Evolutionary conservation across 495 filamentous ascomycete genomes (phyloP), one percentile per base, ranked within the genome.

Genomic region (Xylaria intraflava): DNA sequence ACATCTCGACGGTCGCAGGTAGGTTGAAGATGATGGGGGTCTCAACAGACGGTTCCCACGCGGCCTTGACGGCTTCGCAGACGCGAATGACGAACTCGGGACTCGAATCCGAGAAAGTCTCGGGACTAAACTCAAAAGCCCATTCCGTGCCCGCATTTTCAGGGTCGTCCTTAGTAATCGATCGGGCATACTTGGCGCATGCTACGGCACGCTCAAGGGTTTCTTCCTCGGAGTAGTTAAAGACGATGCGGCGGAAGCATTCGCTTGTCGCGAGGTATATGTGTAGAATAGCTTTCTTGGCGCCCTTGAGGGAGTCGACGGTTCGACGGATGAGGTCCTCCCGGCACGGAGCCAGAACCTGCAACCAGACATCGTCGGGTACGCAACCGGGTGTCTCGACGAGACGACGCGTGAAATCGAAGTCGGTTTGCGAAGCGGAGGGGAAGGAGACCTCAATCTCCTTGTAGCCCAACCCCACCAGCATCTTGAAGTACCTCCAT

Each of bases 401-500:
- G 36, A 97, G 74, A 54, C 86, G 83, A 46, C 88, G 83, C 26
- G 91, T 96, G 69, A 96, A 97, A 70, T 95, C 90, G 75, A 90
- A 96, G 66, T 97, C 93, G 61, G 84, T 94, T 69, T 95, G 85
- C 24, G 89, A 94, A 17, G 92, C 88, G 5, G 91, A 94, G 30
- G 93, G 93, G 72, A 95, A 97, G 1, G 90, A 95, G 10, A 96
- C 85, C 69, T 98, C 93, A 60, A 98, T 95, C 71, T 98, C 93
- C 70, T 96, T 97, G 77, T 96, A 97, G 56, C 93, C 93, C 44
- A 96, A 84, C 57, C 88, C 83, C 57, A 87, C 83, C 29, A 98
- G 81, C 90, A 95, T 95, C 70, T 87, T 81, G 77, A 98, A 98
- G 75, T 93, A 97, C 55, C 77, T 72, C 80, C 83, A 93, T 79